Percentiles rank a stretch among this genome's conserved stretches.
Conservation (phyloP, 192 early-diverging fungal genomes). For the Podila minutissima region DNA sequence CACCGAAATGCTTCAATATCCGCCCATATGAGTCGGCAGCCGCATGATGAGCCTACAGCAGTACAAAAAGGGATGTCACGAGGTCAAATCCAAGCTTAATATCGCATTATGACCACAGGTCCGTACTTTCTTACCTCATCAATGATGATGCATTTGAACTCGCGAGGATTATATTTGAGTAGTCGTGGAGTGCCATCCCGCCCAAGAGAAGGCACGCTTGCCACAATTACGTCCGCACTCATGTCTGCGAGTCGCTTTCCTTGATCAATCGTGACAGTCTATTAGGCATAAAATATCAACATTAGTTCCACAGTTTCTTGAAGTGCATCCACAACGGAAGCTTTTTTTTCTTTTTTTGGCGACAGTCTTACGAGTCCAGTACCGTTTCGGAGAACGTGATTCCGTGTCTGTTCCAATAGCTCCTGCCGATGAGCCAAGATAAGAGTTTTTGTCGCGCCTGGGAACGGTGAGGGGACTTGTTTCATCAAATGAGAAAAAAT, state of each 20-base stretch:
- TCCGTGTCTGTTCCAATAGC: constrained; percentile 82
- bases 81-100: background rate
- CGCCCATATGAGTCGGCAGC: constrained; percentile 77
- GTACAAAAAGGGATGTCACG: background rate
- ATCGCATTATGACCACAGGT: background rate
- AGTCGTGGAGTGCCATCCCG: constrained; percentile 58
- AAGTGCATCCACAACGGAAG: too few relatives aligned
- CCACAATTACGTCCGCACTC: constrained; percentile 78
- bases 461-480: constrained; percentile 65
- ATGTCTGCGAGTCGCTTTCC: constrained; percentile 66
- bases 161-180: constrained; percentile 70
- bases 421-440: constrained; percentile 93
- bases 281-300: background rate
- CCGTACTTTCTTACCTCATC: constrained; percentile 65
- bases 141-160: constrained; percentile 92
- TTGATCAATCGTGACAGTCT: constrained; percentile 74
- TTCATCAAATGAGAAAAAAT: constrained; percentile 87
- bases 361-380: constrained; percentile 62
- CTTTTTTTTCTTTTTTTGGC: too few relatives aligned
- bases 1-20: constrained; percentile 78
- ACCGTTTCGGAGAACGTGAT: constrained; percentile 68
- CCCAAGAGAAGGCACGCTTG: constrained; percentile 82
- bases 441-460: constrained; percentile 77
- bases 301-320: background rate
- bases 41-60: constrained; percentile 86